Conservation (phyloP, 768 basidiomycete genomes). For the Mycena crocata region DNA sequence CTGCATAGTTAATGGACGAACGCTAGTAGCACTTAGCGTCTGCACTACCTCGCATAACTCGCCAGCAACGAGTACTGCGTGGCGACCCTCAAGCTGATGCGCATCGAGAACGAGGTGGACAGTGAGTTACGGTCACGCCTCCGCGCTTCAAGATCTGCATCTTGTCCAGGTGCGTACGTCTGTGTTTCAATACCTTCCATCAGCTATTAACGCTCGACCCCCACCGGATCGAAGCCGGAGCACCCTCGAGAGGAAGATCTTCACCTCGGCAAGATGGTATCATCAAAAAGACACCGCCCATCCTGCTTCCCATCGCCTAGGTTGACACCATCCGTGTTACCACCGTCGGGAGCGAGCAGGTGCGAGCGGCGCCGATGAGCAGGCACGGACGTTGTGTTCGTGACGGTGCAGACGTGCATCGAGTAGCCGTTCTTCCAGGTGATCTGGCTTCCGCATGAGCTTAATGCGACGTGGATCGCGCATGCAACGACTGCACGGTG, state of each 20-base stretch:
- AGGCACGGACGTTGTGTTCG: slow-evolving; percentile 41
- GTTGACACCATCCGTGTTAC: slow-evolving; percentile 51
- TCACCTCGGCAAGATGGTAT: slow-evolving; percentile 23
- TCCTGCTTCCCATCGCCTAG: slow-evolving; percentile 40
- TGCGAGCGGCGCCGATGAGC: slow-evolving; percentile 60
- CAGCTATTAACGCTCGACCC: not conserved
- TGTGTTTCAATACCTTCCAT: not conserved
- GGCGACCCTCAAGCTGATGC: slow-evolving; percentile 54
- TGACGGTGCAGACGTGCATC: slow-evolving; percentile 36
- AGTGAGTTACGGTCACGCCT: slow-evolving; percentile 47
- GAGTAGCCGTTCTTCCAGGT: slow-evolving; percentile 48
- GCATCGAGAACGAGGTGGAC: slow-evolving; percentile 59
- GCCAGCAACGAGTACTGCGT: slow-evolving; percentile 55
- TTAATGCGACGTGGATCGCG: slow-evolving; percentile 35
- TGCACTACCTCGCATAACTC: slow-evolving; percentile 49
- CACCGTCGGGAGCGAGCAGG: slow-evolving; percentile 56
- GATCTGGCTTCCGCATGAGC: slow-evolving; percentile 47
- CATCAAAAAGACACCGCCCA: slow-evolving; percentile 51
- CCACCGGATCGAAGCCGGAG: slow-evolving; percentile 23
- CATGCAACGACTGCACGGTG: slow-evolving; percentile 51
- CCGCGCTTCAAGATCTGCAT: slow-evolving; percentile 60
- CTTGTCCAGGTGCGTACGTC: slow-evolving; percentile 38
- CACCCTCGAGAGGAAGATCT: slow-evolving; percentile 10
- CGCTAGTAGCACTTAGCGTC: slow-evolving; percentile 14
- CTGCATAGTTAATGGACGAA: not conserved